These are phyloP conservation scores for Salix koriyanagi DNA, from an alignment of 345 rosid species.

Conservation along the genomic window DNA sequence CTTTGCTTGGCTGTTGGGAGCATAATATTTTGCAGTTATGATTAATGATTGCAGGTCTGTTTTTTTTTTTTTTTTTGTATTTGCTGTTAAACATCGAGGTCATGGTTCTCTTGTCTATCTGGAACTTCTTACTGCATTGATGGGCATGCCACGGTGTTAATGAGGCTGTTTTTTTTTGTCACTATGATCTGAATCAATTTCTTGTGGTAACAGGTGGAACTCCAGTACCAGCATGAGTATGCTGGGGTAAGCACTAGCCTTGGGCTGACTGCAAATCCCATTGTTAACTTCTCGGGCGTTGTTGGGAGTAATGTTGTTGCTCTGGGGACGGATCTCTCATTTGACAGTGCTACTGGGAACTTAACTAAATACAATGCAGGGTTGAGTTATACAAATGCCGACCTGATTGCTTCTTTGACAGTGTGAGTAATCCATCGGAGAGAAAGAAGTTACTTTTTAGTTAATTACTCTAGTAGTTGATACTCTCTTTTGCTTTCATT, in stretches of 20 bases:
- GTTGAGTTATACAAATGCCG: slow-evolving; percentile 55
- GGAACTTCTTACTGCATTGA: neutral
- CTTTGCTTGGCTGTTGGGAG: neutral
- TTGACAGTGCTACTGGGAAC: slow-evolving; percentile 70
- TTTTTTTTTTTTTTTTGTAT: neutral
- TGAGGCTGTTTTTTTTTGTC: neutral
- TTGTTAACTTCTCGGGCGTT: slow-evolving; percentile 86
- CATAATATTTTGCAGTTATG: neutral
- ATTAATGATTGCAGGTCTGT: neutral
- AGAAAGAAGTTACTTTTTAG: neutral
- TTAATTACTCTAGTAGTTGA: neutral
- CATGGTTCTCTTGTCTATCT: neutral
- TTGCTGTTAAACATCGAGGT: neutral
- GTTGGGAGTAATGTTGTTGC: slow-evolving; percentile 56
- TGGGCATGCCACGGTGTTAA: neutral
- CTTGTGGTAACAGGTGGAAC: slow-evolving; percentile 54
- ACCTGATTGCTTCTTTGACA: slow-evolving; percentile 69
- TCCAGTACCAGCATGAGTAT: slow-evolving; percentile 86
- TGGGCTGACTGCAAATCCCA: slow-evolving; percentile 77
- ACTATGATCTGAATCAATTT: slow-evolving; percentile 8
- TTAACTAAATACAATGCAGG: slow-evolving; percentile 78
- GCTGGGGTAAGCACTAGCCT: slow-evolving; percentile 82
- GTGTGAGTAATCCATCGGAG: slow-evolving; percentile 47
- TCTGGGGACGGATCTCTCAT: slow-evolving; percentile 84
- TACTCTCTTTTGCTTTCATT: neutral